These are phyloP conservation scores for Lentinus brumalis DNA, from an alignment of 768 basidiomycete species.

Conservation along the genomic window DNA sequence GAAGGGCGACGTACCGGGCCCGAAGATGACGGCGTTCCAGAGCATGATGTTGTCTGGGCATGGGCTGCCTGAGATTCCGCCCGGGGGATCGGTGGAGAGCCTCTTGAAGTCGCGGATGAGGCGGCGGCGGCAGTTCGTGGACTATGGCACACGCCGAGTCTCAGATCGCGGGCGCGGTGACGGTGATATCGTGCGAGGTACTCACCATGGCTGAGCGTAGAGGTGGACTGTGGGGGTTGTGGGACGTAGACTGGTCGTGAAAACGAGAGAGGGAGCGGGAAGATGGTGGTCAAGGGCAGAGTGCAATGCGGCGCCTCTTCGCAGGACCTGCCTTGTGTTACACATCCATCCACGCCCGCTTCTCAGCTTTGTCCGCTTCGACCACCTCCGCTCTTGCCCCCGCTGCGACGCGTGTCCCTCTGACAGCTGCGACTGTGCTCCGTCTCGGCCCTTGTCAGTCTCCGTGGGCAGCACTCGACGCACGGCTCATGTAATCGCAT, in stretches of 20 bases:
- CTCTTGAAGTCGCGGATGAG: slow-evolving; percentile 98
- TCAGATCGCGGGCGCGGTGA: slow-evolving; percentile 30
- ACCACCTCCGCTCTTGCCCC: background rate
- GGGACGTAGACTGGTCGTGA: background rate
- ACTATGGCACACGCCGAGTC: slow-evolving; percentile 39
- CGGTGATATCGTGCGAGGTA: background rate
- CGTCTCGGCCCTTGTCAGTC: too few relatives aligned
- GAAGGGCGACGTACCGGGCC: slow-evolving; percentile 73
- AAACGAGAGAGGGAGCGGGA: background rate
- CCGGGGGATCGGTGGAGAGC: slow-evolving; percentile 91
- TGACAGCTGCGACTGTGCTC: too few relatives aligned
- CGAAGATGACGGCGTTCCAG: slow-evolving; percentile 99
- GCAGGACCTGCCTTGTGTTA: background rate
- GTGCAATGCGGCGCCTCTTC: slow-evolving; percentile 3
- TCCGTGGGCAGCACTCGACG: too few relatives aligned
- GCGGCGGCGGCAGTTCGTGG: slow-evolving; percentile 91
- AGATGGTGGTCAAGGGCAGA: slow-evolving; percentile 17
- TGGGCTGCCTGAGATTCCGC: slow-evolving; percentile 95
- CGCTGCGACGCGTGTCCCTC: background rate
- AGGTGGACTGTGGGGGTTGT: background rate
- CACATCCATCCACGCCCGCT: background rate
- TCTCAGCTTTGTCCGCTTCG: background rate
- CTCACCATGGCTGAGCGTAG: background rate
- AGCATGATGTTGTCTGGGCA: slow-evolving; percentile 99
- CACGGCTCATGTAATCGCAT: too few relatives aligned